Conservation (phyloP, 768 basidiomycete genomes). For the Leucogyrophana mollusca region DNA sequence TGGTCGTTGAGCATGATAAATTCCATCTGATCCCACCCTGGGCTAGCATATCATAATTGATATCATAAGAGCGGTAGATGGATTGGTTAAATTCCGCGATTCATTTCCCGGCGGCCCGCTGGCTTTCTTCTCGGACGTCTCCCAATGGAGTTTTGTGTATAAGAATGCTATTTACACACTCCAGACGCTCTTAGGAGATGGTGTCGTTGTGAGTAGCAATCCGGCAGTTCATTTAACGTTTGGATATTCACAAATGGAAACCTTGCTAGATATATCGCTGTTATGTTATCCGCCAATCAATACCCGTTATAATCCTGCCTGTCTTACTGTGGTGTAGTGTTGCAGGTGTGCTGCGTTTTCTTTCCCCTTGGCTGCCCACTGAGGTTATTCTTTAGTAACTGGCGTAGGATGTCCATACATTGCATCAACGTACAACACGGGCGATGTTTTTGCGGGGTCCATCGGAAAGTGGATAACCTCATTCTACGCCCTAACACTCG, state of each 20-base stretch:
- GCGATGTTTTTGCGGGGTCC: slow-evolving; percentile 23
- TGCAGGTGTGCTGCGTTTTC: slow-evolving; percentile 14
- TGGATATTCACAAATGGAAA: background rate
- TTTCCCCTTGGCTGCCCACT: background rate
- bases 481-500: slow-evolving; percentile 30
- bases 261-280: slow-evolving; percentile 23
- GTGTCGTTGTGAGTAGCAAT: slow-evolving; percentile 26
- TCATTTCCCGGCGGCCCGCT: slow-evolving; percentile 16
- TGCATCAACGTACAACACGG: slow-evolving; percentile 7
- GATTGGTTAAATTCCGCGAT: slow-evolving; percentile 21
- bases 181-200: slow-evolving; percentile 29
- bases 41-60: slow-evolving; percentile 25
- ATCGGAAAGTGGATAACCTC: slow-evolving; percentile 33
- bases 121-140: slow-evolving; percentile 22
- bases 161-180: slow-evolving; percentile 21
- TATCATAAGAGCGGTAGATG: slow-evolving; percentile 22
- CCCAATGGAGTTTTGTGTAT: slow-evolving; percentile 26
- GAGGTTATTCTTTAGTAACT: slow-evolving; percentile 13
- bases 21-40: too few species aligned
- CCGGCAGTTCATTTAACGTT: too few species aligned
- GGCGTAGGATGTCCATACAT: slow-evolving; percentile 15
- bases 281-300: slow-evolving; percentile 32
- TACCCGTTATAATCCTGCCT: slow-evolving; percentile 25
- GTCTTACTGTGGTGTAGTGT: slow-evolving; percentile 27
- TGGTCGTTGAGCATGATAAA: background rate